These are phyloP conservation scores for Syzygium jambos DNA, from an alignment of 345 rosid species.

Conservation along the genomic window DNA sequence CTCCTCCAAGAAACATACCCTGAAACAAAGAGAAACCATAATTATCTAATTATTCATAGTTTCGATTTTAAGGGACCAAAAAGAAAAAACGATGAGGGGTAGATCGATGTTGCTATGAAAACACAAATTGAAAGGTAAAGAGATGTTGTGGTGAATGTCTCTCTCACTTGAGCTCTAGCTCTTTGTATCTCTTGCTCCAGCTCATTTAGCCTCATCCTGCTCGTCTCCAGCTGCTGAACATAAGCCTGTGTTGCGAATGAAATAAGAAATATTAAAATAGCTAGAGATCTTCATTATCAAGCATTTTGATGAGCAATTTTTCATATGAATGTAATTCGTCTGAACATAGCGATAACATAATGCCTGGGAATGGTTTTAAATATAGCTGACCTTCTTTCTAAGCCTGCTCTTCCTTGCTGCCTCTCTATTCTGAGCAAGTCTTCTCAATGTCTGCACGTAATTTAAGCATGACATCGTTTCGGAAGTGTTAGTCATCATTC, in stretches of 20 bases:
- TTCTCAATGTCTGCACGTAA: slow-evolving; percentile 58
- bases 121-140: not conserved
- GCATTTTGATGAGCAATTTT: not conserved
- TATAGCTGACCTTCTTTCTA: slow-evolving; percentile 62
- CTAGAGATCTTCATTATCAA: not conserved
- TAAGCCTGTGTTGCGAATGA: slow-evolving; percentile 31
- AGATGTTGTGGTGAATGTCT: not conserved
- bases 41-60: not conserved
- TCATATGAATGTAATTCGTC: not conserved
- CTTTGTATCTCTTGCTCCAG: slow-evolving; percentile 37
- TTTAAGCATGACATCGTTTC: not conserved
- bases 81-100: not conserved
- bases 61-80: not conserved
- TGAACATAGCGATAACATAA: not conserved
- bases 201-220: slow-evolving; percentile 31
- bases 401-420: slow-evolving; percentile 98
- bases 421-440: slow-evolving; percentile 99
- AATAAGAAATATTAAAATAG: not conserved
- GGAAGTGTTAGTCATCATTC: not conserved
- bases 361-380: not conserved
- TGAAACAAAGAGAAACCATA: not conserved
- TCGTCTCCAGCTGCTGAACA: slow-evolving; percentile 44
- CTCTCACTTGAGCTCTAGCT: slow-evolving; percentile 28
- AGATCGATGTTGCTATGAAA: not conserved
- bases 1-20: not conserved